Evolutionary conservation across 23 red algal species (phyloP).

Genomic region (Cyanidioschyzon merolae): DNA sequence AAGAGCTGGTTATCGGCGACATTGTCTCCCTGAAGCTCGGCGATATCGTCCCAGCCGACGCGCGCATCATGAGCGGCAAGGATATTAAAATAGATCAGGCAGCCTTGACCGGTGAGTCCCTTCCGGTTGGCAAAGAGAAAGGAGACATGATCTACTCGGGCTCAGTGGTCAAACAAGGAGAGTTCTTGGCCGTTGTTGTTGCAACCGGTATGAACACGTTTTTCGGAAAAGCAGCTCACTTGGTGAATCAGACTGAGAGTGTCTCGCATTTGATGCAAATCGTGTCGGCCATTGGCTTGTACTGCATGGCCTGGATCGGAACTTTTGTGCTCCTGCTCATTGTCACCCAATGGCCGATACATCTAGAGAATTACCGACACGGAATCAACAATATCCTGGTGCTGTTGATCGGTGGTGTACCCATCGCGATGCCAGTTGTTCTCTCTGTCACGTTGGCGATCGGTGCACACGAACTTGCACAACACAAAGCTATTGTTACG

Average conservation of each 20-base stretch:
- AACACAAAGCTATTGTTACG: constrained; percentile 36
- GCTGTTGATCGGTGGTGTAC: constrained; percentile 49
- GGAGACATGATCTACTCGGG: constrained; percentile 24
- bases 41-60: constrained; percentile 61
- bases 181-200: constrained; percentile 17
- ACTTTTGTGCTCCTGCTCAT: constrained; percentile 24
- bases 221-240: constrained; percentile 29
- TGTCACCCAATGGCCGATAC: constrained; percentile 9
- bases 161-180: constrained; percentile 34
- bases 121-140: constrained; percentile 23
- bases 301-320: constrained; percentile 28
- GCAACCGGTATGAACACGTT: constrained; percentile 35
- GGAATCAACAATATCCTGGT: constrained; percentile 39
- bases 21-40: constrained; percentile 42
- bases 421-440: constrained; percentile 41
- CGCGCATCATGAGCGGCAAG: constrained; percentile 20
- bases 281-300: constrained; percentile 24
- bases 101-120: constrained; percentile 39
- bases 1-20: constrained; percentile 61
- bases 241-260: constrained; percentile 27
- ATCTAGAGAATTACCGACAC: constrained; percentile 15
- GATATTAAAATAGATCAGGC: constrained; percentile 31
- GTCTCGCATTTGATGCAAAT: constrained; percentile 20
- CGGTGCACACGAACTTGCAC: constrained; percentile 34
- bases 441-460: constrained; percentile 31